phyloP scores from a whole-genome alignment of 129 eudicot species.

The Sambucus nigra region DNA sequence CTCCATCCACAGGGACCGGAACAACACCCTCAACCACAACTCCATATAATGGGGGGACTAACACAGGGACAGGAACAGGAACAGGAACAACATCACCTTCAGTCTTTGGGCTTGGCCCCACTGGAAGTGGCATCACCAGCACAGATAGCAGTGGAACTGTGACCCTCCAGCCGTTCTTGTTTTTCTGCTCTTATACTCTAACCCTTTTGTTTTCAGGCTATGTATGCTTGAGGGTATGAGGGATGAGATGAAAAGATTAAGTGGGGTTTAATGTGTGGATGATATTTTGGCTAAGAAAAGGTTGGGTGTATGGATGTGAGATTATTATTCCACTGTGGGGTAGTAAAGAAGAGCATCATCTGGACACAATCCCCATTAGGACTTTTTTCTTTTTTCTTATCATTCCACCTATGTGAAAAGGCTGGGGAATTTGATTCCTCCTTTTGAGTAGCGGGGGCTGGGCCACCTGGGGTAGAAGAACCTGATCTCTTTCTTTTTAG shows the following conservation, averaged over 20 bases:
- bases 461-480: conserved; percentile 18
- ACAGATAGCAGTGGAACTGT: conserved; percentile 29
- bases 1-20: conserved; percentile 11
- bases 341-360: conserved; percentile 18
- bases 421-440: conserved; percentile 68
- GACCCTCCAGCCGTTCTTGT: conserved; percentile 14
- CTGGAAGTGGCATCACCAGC: conserved; percentile 34
- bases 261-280: conserved; percentile 19
- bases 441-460: conserved; percentile 35
- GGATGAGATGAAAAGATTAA: not conserved
- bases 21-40: conserved; percentile 13
- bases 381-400: conserved; percentile 12
- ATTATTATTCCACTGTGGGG: not conserved
- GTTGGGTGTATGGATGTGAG: conserved; percentile 9
- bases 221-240: conserved; percentile 26
- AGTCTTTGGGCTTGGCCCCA: conserved; percentile 32
- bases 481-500: conserved; percentile 25
- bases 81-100: conserved; percentile 11
- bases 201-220: conserved; percentile 36
- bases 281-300: conserved; percentile 18
- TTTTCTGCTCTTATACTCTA: conserved; percentile 10
- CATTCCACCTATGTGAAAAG: conserved; percentile 13
- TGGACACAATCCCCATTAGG: conserved; percentile 22
- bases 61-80: conserved; percentile 20
- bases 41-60: too few species aligned